phyloP scores from a whole-genome alignment of 2,329 filamentous ascomycete genomes.

The Teratosphaeria epicoccoides region DNA sequence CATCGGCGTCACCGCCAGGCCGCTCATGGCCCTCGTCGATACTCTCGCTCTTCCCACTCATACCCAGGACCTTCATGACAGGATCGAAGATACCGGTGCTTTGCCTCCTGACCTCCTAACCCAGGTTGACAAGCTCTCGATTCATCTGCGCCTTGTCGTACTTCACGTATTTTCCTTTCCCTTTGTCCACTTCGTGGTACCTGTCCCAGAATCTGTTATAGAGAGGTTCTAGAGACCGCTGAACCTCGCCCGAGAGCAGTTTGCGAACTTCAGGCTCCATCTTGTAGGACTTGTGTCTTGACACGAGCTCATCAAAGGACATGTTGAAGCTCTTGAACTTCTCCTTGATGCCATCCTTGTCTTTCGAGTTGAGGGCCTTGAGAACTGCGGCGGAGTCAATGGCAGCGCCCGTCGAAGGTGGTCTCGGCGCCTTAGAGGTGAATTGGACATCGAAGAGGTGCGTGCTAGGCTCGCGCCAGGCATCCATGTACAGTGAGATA shows the following conservation, averaged over 20 bases:
- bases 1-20: neutral
- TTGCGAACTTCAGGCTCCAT: slow-evolving; percentile 88
- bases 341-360: slow-evolving; percentile 91
- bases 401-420: slow-evolving; percentile 54
- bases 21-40: neutral
- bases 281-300: slow-evolving; percentile 67
- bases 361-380: slow-evolving; percentile 74
- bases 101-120: slow-evolving; percentile 6
- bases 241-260: slow-evolving; percentile 72
- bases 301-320: slow-evolving; percentile 79
- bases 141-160: slow-evolving; percentile 82
- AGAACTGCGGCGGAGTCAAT: slow-evolving; percentile 74
- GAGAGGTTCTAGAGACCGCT: slow-evolving; percentile 83
- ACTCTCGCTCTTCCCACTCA: neutral
- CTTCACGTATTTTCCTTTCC: slow-evolving; percentile 95
- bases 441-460: slow-evolving; percentile 85
- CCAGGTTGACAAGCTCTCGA: slow-evolving; percentile 36
- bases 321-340: slow-evolving; percentile 90
- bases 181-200: slow-evolving; percentile 96
- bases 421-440: slow-evolving; percentile 64
- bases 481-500: slow-evolving; percentile 67
- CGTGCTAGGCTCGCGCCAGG: slow-evolving; percentile 78
- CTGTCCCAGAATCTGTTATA: slow-evolving; percentile 95
- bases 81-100: slow-evolving; percentile 4
- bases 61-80: neutral